Evolutionary conservation across 257 asterid species (phyloP).

Genomic region (Mitragyna speciosa): DNA sequence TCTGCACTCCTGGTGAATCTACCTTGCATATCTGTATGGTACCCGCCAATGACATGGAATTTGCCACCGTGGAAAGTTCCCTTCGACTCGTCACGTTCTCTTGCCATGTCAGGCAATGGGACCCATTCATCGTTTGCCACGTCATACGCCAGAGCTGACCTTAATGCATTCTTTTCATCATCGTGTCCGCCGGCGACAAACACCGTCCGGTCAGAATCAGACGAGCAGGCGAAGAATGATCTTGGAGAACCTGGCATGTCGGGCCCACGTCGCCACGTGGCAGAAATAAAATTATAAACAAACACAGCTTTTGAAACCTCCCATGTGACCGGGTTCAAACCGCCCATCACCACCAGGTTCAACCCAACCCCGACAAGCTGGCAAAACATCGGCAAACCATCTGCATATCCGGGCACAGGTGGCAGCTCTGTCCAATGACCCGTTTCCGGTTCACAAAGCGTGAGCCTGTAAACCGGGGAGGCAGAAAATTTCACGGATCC

Average conservation of each 20-base stretch:
- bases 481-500: constrained; percentile 16
- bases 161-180: constrained; percentile 56
- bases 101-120: constrained; percentile 57
- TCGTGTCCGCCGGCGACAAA: constrained; percentile 86
- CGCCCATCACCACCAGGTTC: constrained; percentile 68
- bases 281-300: constrained; percentile 47
- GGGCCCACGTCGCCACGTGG: constrained; percentile 68
- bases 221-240: constrained; percentile 65
- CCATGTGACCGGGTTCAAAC: constrained; percentile 62
- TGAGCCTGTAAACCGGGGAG: constrained; percentile 47
- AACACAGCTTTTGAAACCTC: constrained; percentile 42
- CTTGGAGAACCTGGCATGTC: constrained; percentile 63
- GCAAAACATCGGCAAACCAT: constrained; percentile 73
- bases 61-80: constrained; percentile 44
- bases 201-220: constrained; percentile 48
- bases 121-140: constrained; percentile 50
- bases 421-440: constrained; percentile 62
- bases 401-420: constrained; percentile 38
- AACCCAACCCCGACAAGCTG: constrained; percentile 57
- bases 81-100: constrained; percentile 69
- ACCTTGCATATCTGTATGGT: constrained; percentile 56
- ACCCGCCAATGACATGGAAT: constrained; percentile 76
- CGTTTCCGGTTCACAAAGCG: constrained; percentile 64
- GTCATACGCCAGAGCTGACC: constrained; percentile 63
- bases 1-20: constrained; percentile 49